Evolutionary conservation across 2,329 filamentous ascomycete genomes (phyloP).

Genomic region (Aspergillus cejpii): DNA sequence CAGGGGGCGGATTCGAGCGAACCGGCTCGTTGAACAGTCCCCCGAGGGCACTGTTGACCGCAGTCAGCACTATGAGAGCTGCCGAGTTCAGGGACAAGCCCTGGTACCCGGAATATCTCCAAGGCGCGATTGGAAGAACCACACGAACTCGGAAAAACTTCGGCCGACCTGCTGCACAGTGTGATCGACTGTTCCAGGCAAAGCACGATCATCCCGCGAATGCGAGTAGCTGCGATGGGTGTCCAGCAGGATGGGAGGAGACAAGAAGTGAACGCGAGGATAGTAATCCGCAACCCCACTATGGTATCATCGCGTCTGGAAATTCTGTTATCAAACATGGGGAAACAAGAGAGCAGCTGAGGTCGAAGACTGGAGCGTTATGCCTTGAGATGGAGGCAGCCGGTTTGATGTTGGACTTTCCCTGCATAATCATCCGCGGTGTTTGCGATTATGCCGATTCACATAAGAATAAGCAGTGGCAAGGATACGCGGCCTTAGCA

Average conservation of each 20-base stretch:
- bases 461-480: slow-evolving; percentile 3
- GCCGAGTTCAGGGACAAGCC: slow-evolving; percentile 6
- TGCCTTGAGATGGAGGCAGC: slow-evolving; percentile 6
- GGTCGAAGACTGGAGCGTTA: slow-evolving; percentile 1
- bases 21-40: slow-evolving; percentile 14
- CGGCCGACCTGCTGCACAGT: background rate
- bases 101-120: slow-evolving; percentile 8
- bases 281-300: slow-evolving; percentile 1
- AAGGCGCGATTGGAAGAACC: slow-evolving; percentile 4
- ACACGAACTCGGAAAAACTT: slow-evolving; percentile 1
- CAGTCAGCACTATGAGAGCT: slow-evolving; percentile 4
- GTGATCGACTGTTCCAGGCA: slow-evolving; percentile 4
- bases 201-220: slow-evolving; percentile 1
- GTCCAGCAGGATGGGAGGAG: slow-evolving; percentile 6
- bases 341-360: slow-evolving; percentile 4
- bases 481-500: slow-evolving; percentile 8
- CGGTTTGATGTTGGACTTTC: slow-evolving; percentile 1
- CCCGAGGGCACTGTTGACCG: slow-evolving; percentile 9
- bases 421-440: background rate
- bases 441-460: slow-evolving; percentile 6
- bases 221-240: slow-evolving; percentile 3
- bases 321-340: slow-evolving; percentile 10
- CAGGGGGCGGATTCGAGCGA: slow-evolving; percentile 6
- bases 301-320: slow-evolving; percentile 12
- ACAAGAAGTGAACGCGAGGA: slow-evolving; percentile 4